phyloP scores from a whole-genome alignment of 805 yeast species.

The Brettanomyces anomalus region DNA sequence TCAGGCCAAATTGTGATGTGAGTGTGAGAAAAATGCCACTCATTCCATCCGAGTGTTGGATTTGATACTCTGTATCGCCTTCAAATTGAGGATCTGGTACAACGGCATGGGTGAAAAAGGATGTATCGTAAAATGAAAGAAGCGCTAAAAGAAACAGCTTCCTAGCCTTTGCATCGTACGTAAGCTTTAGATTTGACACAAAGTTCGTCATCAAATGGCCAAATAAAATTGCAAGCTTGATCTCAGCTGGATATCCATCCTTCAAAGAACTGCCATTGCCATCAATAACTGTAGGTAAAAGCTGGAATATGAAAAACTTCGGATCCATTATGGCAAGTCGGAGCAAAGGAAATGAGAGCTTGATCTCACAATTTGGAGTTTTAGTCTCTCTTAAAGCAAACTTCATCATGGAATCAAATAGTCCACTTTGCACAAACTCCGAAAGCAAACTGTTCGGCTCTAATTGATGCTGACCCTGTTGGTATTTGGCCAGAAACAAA shows the following conservation, averaged over 20 bases:
- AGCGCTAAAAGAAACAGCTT: constrained; percentile 35
- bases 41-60: constrained; percentile 17
- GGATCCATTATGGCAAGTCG: constrained; percentile 31
- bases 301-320: constrained; percentile 21
- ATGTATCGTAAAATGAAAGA: constrained; percentile 21
- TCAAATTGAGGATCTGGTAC: constrained; percentile 3
- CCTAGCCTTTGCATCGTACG: constrained; percentile 68
- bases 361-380: constrained; percentile 32
- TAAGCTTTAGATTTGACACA: constrained; percentile 29
- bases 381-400: constrained; percentile 35
- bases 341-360: constrained; percentile 29
- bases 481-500: constrained; percentile 17
- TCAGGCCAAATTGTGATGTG: constrained; percentile 17
- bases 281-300: constrained; percentile 14
- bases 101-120: constrained; percentile 2
- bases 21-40: constrained; percentile 19
- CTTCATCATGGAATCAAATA: constrained; percentile 32
- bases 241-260: background rate
- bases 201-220: constrained; percentile 17
- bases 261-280: constrained; percentile 10
- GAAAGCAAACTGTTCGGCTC: constrained; percentile 12
- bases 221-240: constrained; percentile 8
- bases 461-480: constrained; percentile 7
- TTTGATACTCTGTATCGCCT: constrained; percentile 14
- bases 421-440: constrained; percentile 33